These are phyloP conservation scores for Ophiostoma piceae DNA, from an alignment of 2,329 filamentous ascomycete species.

Conservation along the genomic window DNA sequence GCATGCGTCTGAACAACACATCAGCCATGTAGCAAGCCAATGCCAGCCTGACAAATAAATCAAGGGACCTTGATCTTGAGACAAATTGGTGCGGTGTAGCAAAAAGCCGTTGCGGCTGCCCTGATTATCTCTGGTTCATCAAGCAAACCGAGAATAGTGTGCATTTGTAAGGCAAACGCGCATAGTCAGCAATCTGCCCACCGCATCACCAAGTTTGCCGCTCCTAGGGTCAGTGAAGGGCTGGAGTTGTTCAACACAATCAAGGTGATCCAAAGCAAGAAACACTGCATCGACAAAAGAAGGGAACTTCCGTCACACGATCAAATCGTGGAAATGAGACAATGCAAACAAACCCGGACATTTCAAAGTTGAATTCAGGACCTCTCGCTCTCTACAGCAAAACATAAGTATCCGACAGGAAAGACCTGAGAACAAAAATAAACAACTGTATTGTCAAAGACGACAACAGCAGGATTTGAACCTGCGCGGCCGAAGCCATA, in stretches of 20 bases:
- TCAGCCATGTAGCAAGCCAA: neutral
- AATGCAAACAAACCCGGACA: no score
- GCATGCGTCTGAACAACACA: no score
- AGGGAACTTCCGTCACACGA: no score
- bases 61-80: neutral
- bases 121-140: neutral
- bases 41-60: neutral
- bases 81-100: neutral
- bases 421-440: neutral
- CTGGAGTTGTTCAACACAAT: no score
- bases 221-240: neutral
- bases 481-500: conserved; percentile 16
- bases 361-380: no score
- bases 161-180: neutral
- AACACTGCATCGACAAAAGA: no score
- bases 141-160: neutral
- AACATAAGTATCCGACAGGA: no score
- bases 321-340: no score
- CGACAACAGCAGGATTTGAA: conserved; percentile 17
- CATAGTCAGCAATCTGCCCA: neutral
- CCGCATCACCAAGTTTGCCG: neutral
- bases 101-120: neutral
- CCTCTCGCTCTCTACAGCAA: no score
- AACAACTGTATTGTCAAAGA: neutral
- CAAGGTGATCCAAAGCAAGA: no score